Evolutionary conservation across 345 rosid genomes (phyloP), one percentile per base, ranked within the genome.

Genomic region (Dipteronia sinensis): DNA sequence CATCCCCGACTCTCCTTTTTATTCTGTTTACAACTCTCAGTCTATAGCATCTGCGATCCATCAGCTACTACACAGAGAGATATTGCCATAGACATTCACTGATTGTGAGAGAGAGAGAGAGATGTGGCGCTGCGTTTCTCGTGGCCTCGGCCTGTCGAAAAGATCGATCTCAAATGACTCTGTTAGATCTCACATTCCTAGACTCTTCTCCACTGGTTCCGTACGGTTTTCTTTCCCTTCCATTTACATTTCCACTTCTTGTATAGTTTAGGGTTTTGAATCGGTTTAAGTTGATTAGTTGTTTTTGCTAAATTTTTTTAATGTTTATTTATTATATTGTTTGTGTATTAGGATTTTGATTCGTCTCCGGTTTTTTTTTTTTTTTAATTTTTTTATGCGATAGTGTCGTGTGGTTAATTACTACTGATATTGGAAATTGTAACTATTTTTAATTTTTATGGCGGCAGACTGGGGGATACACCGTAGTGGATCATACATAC

Each of bases 81-180:
- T 42, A 20, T 49, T 34, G 47, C 8, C 11, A n/a, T n/a, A 15
- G 12, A 46, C 10, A 46, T 46, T 46, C 49, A 38, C 42, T 38
- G 42, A 38, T 3, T 38, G 42, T 38, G 42, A 40, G 46, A 42
- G 49, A 46, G 31, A 12, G 61, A 51, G 72, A 79, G 84, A 77
- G 87, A 96, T 96, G 99, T 96, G 99, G 99, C 99, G 99, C 85
- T 94, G 94, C 87, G 92, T 92, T 70, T 89, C 97, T 85, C 99
- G 95, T 79, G 83, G 93, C 87, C 91, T 96, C 83, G 88, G 97
- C 68, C 79, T 78, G 72, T 84, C 89, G 1, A 84, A 75, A 80
- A 68, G 89, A 82, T 86, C 94, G 46, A 78, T 88, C 77, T 70
- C 86, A 61, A 74, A 86, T 44, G 89, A 79, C 58, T 74, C 83